A percentile compares a stretch with the other conserved stretches of the same genome.
Evolutionary conservation across 1,284 basidiomycete genomes (phyloP).

Genomic region (Puccinia hordei): DNA sequence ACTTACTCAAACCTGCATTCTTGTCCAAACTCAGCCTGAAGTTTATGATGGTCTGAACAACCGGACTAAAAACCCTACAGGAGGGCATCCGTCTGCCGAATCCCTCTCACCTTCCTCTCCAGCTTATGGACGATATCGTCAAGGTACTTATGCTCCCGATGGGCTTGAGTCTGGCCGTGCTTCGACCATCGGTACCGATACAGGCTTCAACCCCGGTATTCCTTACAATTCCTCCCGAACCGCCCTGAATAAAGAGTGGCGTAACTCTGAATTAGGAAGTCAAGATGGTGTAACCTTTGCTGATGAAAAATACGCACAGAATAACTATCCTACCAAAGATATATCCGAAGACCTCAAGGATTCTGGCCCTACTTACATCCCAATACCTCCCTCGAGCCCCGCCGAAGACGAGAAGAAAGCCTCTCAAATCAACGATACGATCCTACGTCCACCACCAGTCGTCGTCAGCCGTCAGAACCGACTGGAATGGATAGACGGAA

Average conservation of each 20-base stretch:
- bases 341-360: conserved; percentile 43
- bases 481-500: conserved; percentile 61
- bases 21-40: background rate
- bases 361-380: conserved; percentile 37
- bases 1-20: background rate
- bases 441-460: conserved; percentile 54
- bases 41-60: background rate
- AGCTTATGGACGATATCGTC: conserved; percentile 55
- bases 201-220: conserved; percentile 52
- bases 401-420: conserved; percentile 54
- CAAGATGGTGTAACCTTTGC: conserved; percentile 54
- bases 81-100: conserved; percentile 20
- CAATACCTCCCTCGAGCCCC: conserved; percentile 56
- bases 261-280: conserved; percentile 55
- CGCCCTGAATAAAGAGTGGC: conserved; percentile 59
- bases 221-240: conserved; percentile 57
- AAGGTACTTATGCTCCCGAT: conserved; percentile 56
- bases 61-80: conserved; percentile 4
- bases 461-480: conserved; percentile 57
- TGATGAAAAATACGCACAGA: conserved; percentile 37
- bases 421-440: conserved; percentile 29
- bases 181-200: conserved; percentile 58
- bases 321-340: conserved; percentile 51
- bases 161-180: conserved; percentile 57
- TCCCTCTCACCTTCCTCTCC: conserved; percentile 25